These are phyloP conservation scores for Globisporangium perplexum DNA, from an alignment of 352 stramenopile genomes.

Conservation along the genomic window DNA sequence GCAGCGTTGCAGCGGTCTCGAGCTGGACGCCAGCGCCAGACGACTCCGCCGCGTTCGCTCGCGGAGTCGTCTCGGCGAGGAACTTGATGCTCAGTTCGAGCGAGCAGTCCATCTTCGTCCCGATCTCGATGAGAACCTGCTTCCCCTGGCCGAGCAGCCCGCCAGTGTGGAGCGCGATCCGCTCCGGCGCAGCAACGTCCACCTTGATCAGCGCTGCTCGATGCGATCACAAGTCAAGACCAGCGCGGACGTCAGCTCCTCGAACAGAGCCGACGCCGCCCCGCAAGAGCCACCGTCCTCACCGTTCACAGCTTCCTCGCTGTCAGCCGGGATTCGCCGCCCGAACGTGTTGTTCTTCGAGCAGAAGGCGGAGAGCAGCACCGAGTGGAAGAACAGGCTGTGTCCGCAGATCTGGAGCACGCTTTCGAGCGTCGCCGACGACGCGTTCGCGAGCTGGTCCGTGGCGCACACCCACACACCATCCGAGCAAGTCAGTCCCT, in stretches of 20 bases:
- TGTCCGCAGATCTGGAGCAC: slow-evolving; percentile 79
- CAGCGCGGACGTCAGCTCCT: not conserved
- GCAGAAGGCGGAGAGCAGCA: slow-evolving; percentile 70
- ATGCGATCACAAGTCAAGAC: not conserved
- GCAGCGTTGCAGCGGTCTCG: slow-evolving; percentile 34
- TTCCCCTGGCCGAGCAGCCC: slow-evolving; percentile 46
- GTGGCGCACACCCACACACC: not conserved
- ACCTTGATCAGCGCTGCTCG: slow-evolving; percentile 67
- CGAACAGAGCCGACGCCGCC: not conserved
- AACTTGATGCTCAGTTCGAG: slow-evolving; percentile 63
- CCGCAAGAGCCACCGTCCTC: not conserved
- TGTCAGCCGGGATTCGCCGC: slow-evolving; percentile 49
- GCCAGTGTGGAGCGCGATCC: slow-evolving; percentile 75
- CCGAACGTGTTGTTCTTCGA: slow-evolving; percentile 71
- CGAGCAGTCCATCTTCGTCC: slow-evolving; percentile 52
- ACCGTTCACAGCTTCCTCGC: slow-evolving; percentile 64
- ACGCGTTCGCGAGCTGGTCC: slow-evolving; percentile 49
- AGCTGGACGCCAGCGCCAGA: slow-evolving; percentile 11
- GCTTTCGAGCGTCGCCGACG: slow-evolving; percentile 45
- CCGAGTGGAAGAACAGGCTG: slow-evolving; percentile 84
- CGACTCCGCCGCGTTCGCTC: slow-evolving; percentile 14
- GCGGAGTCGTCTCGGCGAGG: slow-evolving; percentile 25
- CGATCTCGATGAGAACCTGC: slow-evolving; percentile 67
- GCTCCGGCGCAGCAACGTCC: slow-evolving; percentile 68
- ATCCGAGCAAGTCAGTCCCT: not conserved